Conservation (phyloP, 2,329 filamentous ascomycete genomes). For the Cladophialophora immunda region DNA sequence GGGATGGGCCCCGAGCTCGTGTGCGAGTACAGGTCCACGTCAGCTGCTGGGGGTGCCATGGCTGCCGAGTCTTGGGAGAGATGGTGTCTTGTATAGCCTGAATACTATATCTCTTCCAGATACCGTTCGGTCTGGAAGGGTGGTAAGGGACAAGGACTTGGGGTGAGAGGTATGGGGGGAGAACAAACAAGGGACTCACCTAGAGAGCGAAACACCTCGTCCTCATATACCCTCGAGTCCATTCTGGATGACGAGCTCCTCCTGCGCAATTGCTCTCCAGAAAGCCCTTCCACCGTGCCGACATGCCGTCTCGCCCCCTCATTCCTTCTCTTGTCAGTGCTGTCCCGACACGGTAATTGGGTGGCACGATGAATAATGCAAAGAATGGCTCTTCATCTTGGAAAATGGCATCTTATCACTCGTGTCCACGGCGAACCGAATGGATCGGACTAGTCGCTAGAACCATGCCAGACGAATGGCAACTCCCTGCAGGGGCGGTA, state of each 20-base stretch:
- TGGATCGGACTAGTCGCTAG: neutral
- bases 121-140: neutral
- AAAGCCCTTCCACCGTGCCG: neutral
- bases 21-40: slow-evolving; percentile 27
- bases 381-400: neutral
- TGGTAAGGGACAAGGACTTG: neutral
- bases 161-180: neutral
- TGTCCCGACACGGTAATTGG: neutral
- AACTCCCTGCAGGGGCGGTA: neutral
- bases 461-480: neutral
- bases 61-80: neutral
- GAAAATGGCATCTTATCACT: neutral
- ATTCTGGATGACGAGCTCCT: neutral
- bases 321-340: neutral
- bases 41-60: slow-evolving; percentile 35
- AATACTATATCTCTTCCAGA: neutral
- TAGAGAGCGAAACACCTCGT: neutral
- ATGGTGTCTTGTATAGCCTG: neutral
- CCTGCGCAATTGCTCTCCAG: neutral
- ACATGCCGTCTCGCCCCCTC: neutral
- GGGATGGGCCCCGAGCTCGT: slow-evolving; percentile 13
- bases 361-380: neutral
- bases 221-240: neutral
- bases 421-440: neutral
- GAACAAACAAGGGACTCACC: neutral